phyloP scores from a whole-genome alignment of 768 basidiomycete genomes.

The Leucogyrophana mollusca region DNA sequence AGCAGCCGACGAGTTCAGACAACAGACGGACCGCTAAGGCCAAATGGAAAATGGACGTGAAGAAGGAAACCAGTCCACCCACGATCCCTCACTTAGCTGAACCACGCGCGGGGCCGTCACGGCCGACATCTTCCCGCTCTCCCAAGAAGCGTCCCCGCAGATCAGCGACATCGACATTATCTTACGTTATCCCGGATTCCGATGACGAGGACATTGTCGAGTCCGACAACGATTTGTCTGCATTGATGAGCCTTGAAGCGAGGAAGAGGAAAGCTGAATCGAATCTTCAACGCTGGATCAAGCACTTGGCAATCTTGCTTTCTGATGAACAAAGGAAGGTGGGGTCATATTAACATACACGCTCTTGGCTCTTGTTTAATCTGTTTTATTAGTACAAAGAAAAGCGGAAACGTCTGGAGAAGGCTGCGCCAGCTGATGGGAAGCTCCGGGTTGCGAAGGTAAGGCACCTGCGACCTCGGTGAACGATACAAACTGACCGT shows the following conservation, averaged over 20 bases:
- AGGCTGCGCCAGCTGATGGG: conserved; percentile 36
- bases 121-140: conserved; percentile 19
- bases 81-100: conserved; percentile 17
- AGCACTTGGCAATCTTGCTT: conserved; percentile 55
- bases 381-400: conserved; percentile 51
- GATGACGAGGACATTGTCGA: conserved; percentile 60
- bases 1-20: conserved; percentile 20
- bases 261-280: conserved; percentile 41
- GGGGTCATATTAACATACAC: conserved; percentile 10
- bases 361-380: conserved; percentile 5
- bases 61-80: conserved; percentile 39
- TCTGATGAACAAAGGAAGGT: conserved; percentile 76
- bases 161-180: conserved; percentile 49
- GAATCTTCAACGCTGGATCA: conserved; percentile 65
- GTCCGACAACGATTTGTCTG: conserved; percentile 33
- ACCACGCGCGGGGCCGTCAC: conserved; percentile 16
- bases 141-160: conserved; percentile 60
- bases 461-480: conserved; percentile 10
- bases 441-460: conserved; percentile 64
- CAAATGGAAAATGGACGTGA: conserved; percentile 34
- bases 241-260: conserved; percentile 26
- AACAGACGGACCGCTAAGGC: conserved; percentile 23
- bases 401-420: conserved; percentile 56
- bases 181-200: conserved; percentile 68
- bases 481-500: neutral